Percentiles rank a stretch among this genome's conserved stretches.
phyloP scores from a whole-genome alignment of 2,329 filamentous ascomycete genomes.

The Colletotrichum sp. region DNA sequence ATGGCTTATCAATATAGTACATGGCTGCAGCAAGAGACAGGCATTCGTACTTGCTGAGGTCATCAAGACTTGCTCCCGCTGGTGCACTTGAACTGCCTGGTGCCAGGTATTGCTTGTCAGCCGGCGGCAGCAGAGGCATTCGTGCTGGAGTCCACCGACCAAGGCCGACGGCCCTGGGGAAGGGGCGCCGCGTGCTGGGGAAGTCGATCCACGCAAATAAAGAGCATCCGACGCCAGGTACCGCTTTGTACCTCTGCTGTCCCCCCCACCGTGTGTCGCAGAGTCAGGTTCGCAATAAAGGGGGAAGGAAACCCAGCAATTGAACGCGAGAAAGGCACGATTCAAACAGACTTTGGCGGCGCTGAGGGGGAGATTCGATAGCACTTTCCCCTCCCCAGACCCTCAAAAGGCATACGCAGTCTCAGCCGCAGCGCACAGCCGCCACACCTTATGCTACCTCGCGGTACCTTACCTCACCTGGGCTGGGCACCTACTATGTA shows the following conservation, averaged over 20 bases:
- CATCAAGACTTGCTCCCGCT: neutral
- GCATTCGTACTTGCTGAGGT: neutral
- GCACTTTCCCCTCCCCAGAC: neutral
- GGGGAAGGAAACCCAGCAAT: neutral
- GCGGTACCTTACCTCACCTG: neutral
- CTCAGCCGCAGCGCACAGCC: constrained; percentile 13
- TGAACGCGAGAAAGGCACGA: neutral
- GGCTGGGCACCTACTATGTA: neutral
- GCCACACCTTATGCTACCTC: neutral
- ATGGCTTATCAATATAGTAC: neutral
- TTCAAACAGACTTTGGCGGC: neutral
- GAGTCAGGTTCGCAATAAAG: neutral
- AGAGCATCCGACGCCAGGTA: neutral
- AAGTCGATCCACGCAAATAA: neutral
- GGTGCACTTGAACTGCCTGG: neutral
- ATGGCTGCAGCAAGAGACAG: neutral
- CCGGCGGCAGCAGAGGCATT: neutral
- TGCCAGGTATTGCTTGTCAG: neutral
- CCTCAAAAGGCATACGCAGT: neutral
- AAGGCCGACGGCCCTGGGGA: neutral
- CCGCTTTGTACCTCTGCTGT: neutral
- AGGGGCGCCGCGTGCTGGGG: neutral
- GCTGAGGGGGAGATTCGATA: neutral
- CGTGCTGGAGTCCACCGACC: neutral
- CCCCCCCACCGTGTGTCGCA: neutral